These are phyloP conservation scores for Friedmanniomyces simplex DNA, from an alignment of 495 filamentous ascomycete species.

Conservation along the genomic window DNA sequence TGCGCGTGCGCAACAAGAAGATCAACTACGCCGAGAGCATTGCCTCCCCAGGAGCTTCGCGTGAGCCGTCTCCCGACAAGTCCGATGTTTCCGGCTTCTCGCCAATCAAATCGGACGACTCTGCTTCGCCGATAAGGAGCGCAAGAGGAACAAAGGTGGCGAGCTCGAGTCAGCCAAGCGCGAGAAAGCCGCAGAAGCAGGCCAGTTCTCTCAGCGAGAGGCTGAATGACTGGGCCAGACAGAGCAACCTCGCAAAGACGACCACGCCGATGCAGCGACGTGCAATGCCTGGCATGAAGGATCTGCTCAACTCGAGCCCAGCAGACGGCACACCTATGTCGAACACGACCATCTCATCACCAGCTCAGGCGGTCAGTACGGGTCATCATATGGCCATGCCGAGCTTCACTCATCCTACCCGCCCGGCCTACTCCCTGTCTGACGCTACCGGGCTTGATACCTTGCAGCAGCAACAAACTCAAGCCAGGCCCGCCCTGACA, in stretches of 20 bases:
- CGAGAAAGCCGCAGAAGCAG: background rate
- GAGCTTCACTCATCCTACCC: background rate
- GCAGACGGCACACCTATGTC: background rate
- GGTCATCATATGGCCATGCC: background rate
- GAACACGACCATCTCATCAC: background rate
- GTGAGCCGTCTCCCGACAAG: conserved; percentile 9
- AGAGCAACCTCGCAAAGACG: background rate
- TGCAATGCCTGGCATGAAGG: background rate
- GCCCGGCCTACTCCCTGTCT: background rate
- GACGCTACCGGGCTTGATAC: background rate
- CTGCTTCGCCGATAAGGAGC: background rate
- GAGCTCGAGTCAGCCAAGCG: background rate
- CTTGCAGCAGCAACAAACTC: background rate
- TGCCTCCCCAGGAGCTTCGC: background rate
- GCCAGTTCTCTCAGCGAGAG: background rate
- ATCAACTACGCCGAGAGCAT: conserved; percentile 10
- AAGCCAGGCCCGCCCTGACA: background rate
- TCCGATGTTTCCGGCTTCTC: conserved; percentile 1
- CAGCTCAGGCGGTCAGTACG: background rate
- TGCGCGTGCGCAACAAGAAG: conserved; percentile 12
- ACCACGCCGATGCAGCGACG: background rate
- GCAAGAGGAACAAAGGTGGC: background rate
- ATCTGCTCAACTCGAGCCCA: conserved; percentile 4
- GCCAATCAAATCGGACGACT: conserved; percentile 3
- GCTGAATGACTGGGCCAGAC: conserved; percentile 8